phyloP scores from a whole-genome alignment of 129 eudicot genomes.

The Lactuca sativa region DNA sequence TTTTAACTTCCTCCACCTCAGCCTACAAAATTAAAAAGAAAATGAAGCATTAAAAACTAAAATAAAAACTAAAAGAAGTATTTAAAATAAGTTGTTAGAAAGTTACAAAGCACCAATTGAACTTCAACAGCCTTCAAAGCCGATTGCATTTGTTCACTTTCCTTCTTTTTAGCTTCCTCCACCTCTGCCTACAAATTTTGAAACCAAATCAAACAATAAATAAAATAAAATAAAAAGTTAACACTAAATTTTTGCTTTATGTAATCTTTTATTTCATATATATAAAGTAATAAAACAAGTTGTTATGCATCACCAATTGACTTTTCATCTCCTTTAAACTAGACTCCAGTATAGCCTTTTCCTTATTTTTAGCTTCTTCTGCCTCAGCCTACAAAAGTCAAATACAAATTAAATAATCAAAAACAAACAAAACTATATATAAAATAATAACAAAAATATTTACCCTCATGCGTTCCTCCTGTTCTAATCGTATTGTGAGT shows the following conservation, averaged over 20 bases:
- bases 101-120: conserved; percentile 22
- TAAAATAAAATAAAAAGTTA: not conserved
- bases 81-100: conserved; percentile 10
- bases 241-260: not conserved
- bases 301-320: conserved; percentile 31
- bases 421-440: conserved; percentile 4
- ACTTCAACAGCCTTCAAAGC: conserved; percentile 47
- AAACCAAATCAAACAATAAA: not conserved
- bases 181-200: conserved; percentile 43
- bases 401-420: not conserved
- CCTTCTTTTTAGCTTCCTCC: conserved; percentile 63
- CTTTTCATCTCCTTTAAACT: conserved; percentile 49
- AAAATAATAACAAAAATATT: not conserved
- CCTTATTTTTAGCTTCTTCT: conserved; percentile 58
- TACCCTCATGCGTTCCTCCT: conserved; percentile 77
- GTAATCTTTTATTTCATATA: conserved; percentile 7
- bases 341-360: conserved; percentile 47
- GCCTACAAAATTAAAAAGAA: conserved; percentile 33
- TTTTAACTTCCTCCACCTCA: conserved; percentile 60
- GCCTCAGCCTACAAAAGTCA: conserved; percentile 40
- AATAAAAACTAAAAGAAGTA: not conserved
- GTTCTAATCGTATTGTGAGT: conserved; percentile 51
- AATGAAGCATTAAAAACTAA: not conserved
- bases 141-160: conserved; percentile 45
- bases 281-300: conserved; percentile 12